Percentiles rank a stretch among this genome's conserved stretches.
phyloP scores from a whole-genome alignment of 1,284 basidiomycete species.

The Cerrena zonata region DNA sequence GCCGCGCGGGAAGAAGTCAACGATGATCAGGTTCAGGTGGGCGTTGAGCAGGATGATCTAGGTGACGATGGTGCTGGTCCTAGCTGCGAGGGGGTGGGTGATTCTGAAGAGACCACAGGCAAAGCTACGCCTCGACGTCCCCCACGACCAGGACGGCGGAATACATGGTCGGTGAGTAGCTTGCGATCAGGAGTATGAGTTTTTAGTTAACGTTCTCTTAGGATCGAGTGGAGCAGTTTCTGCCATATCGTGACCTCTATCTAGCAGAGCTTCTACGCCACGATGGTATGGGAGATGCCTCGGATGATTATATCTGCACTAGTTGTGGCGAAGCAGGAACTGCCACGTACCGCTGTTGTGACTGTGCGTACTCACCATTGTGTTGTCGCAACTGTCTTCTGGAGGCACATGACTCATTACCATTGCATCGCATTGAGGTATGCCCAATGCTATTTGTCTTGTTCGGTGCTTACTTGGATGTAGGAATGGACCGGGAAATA shows the following conservation, averaged over 20 bases:
- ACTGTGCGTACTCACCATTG: constrained; percentile 1
- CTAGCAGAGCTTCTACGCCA: constrained; percentile 23
- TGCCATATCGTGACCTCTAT: constrained; percentile 2
- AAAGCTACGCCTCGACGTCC: too few relatives aligned
- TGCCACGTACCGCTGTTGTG: constrained; percentile 1
- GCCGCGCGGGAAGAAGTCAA: too few relatives aligned
- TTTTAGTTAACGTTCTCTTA: too few relatives aligned
- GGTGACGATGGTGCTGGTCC: too few relatives aligned
- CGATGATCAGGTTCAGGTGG: too few relatives aligned
- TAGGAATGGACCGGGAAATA: not conserved
- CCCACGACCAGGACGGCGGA: too few relatives aligned
- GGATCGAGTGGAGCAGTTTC: constrained; percentile 2
- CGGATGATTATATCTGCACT: not conserved
- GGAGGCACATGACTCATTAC: not conserved
- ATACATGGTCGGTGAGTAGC: too few relatives aligned
- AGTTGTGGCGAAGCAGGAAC: not conserved
- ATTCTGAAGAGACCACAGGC: too few relatives aligned
- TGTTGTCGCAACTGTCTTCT: not conserved
- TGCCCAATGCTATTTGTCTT: not conserved
- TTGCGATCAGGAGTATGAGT: too few relatives aligned
- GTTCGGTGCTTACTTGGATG: not conserved
- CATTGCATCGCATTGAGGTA: constrained; percentile 3
- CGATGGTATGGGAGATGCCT: constrained; percentile 1
- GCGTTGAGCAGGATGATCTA: too few relatives aligned
- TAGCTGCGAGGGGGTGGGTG: too few relatives aligned